Evolutionary conservation across 148 eudicot species (phyloP).

Genomic region (Camellia lanceoleosa): DNA sequence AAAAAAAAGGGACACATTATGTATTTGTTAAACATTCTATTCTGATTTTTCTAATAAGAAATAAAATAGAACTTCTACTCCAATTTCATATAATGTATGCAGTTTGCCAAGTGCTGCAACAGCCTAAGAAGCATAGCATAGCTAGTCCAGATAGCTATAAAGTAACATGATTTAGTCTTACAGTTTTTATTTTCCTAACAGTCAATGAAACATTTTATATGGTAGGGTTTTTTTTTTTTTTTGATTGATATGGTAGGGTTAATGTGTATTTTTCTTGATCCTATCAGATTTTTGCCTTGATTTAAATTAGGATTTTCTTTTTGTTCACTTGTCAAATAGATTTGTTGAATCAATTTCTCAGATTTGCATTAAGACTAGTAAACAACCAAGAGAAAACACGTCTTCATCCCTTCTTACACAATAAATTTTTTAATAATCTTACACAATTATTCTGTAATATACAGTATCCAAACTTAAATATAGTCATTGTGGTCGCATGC

Average conservation of each 20-base stretch:
- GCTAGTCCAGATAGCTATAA: background rate
- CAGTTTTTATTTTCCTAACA: background rate
- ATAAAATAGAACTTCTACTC: background rate
- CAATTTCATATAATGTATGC: background rate
- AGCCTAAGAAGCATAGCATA: background rate
- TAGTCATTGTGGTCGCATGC: background rate
- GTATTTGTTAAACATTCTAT: background rate
- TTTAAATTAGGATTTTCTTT: background rate
- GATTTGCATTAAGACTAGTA: background rate
- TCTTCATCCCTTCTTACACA: background rate
- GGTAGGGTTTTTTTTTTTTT: too few species aligned
- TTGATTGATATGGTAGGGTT: too few species aligned
- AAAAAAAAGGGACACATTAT: background rate
- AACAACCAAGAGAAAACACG: background rate
- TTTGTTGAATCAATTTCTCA: background rate
- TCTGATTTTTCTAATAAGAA: background rate
- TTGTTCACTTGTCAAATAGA: background rate
- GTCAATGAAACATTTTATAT: background rate
- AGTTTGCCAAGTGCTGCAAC: background rate
- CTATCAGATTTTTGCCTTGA: constrained; percentile 1
- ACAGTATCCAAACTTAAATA: constrained; percentile 5
- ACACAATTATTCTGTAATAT: background rate
- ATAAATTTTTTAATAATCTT: background rate
- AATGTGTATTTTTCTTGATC: background rate
- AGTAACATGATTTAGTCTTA: background rate